Conservation (phyloP, 805 yeast species). For the Millerozyma acaciae region DNA sequence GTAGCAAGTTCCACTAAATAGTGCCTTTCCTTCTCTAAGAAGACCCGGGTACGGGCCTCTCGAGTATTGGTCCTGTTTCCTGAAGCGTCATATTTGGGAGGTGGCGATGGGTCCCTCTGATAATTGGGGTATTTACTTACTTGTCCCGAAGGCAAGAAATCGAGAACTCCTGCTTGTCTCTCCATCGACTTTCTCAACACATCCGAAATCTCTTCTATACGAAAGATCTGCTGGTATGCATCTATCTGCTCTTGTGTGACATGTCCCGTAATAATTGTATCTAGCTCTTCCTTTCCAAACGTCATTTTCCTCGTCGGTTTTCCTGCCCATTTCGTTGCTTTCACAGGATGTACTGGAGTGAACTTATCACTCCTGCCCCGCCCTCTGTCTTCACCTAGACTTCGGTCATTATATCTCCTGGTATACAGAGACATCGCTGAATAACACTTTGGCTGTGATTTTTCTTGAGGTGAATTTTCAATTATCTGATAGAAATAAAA, state of each 20-base stretch:
- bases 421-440: slow-evolving; percentile 9
- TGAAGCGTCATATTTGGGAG: slow-evolving; percentile 78
- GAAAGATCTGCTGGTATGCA: slow-evolving; percentile 60
- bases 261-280: slow-evolving; percentile 40
- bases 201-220: slow-evolving; percentile 78
- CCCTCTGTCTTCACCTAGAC: not conserved
- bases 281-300: slow-evolving; percentile 19
- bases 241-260: slow-evolving; percentile 69
- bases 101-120: slow-evolving; percentile 76
- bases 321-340: slow-evolving; percentile 34
- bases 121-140: slow-evolving; percentile 29
- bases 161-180: slow-evolving; percentile 34
- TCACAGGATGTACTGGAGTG: slow-evolving; percentile 4
- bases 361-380: slow-evolving; percentile 7
- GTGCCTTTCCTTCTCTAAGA: slow-evolving; percentile 76
- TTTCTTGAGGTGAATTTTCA: too few species aligned
- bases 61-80: slow-evolving; percentile 88
- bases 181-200: slow-evolving; percentile 39
- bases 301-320: slow-evolving; percentile 22
- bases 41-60: slow-evolving; percentile 58
- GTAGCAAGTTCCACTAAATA: slow-evolving; percentile 72
- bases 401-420: slow-evolving; percentile 5
- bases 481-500: too few species aligned
- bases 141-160: slow-evolving; percentile 43
- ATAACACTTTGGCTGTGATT: too few species aligned